A percentile compares a stretch with the other conserved stretches of the same genome.
Conservation (phyloP, 371 early-diverging fungal species). For the Apophysomyces ossiformis region DNA sequence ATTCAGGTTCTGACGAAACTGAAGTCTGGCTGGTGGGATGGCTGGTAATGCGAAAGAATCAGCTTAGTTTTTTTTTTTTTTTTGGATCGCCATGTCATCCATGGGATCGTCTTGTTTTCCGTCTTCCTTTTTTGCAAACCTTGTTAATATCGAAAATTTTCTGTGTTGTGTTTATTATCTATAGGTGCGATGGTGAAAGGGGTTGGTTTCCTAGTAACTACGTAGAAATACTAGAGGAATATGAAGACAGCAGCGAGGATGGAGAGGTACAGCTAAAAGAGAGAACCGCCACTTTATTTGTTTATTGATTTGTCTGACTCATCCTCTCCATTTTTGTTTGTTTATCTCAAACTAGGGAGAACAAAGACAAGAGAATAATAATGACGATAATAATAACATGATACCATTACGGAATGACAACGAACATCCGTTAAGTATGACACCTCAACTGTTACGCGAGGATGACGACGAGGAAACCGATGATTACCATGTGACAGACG, state of each 20-base stretch:
- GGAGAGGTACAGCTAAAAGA: not conserved
- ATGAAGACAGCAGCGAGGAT: constrained; percentile 14
- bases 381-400: not conserved
- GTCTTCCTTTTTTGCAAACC: too few species aligned
- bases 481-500: constrained; percentile 8
- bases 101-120: not conserved
- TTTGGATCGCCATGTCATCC: not conserved
- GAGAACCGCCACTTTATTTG: not conserved
- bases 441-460: not conserved
- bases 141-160: not conserved
- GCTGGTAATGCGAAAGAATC: constrained; percentile 37
- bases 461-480: constrained; percentile 9
- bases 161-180: constrained; percentile 7
- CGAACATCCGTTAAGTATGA: constrained; percentile 4
- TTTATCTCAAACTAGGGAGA: too few species aligned
- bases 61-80: not conserved
- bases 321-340: not conserved
- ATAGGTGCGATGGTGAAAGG: constrained; percentile 60
- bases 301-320: not conserved
- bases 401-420: constrained; percentile 6
- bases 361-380: not conserved
- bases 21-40: constrained; percentile 95
- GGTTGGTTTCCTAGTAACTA: constrained; percentile 96
- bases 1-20: constrained; percentile 84
- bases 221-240: constrained; percentile 62